Evolutionary conservation across 1,284 basidiomycete species (phyloP).

Genomic region (Austroboletus sp.): DNA sequence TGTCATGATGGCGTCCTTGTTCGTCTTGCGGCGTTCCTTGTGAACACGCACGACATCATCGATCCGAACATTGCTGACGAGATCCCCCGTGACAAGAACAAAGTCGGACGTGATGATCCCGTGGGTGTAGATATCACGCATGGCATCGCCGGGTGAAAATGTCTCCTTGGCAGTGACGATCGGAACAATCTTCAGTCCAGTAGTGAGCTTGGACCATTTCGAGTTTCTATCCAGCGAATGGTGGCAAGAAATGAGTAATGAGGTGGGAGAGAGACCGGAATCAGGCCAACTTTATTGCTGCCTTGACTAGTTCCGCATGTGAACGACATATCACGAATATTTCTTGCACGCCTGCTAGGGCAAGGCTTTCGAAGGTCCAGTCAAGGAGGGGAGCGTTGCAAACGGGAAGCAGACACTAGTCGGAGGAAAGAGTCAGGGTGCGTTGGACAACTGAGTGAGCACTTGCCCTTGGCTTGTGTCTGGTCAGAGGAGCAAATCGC

Average conservation of each 20-base stretch:
- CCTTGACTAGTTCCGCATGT: slow-evolving; percentile 77
- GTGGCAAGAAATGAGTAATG: slow-evolving; percentile 14
- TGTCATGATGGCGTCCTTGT: slow-evolving; percentile 95
- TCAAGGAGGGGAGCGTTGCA: slow-evolving; percentile 90
- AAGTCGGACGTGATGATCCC: slow-evolving; percentile 90
- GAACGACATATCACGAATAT: slow-evolving; percentile 91
- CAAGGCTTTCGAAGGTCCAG: slow-evolving; percentile 93
- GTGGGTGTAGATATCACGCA: slow-evolving; percentile 93
- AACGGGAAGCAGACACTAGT: slow-evolving; percentile 84
- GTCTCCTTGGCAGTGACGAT: slow-evolving; percentile 85
- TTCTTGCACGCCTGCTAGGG: slow-evolving; percentile 88
- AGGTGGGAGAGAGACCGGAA: slow-evolving; percentile 8
- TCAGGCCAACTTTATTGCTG: slow-evolving; percentile 65
- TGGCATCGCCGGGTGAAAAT: slow-evolving; percentile 88
- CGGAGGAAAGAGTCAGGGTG: slow-evolving; percentile 13
- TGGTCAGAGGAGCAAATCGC: slow-evolving; percentile 83
- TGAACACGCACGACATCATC: slow-evolving; percentile 84
- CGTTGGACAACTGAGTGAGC: slow-evolving; percentile 5
- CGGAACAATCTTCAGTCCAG: slow-evolving; percentile 79
- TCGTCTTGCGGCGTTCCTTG: slow-evolving; percentile 78
- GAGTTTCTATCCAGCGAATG: slow-evolving; percentile 48
- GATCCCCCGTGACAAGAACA: slow-evolving; percentile 88
- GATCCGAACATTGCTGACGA: slow-evolving; percentile 89
- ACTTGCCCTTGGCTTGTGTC: slow-evolving; percentile 72
- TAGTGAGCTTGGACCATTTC: slow-evolving; percentile 70